Conservation (phyloP, 352 stramenopile species). For the Phytophthora citrophthora region DNA sequence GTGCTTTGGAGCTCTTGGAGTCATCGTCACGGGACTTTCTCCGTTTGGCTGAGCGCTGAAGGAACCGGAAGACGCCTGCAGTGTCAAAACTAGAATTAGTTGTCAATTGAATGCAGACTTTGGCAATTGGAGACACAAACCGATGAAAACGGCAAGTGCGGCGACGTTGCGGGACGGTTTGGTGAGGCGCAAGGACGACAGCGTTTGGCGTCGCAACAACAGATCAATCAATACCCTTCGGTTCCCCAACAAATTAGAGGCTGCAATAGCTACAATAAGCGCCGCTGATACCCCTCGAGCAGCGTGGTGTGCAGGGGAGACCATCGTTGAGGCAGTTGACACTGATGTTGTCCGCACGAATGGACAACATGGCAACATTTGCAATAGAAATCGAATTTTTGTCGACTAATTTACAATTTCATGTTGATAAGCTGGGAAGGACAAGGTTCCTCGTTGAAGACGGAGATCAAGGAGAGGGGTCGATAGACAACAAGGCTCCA, state of each 20-base stretch:
- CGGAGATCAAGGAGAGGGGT: too few species aligned
- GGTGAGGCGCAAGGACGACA: constrained; percentile 24
- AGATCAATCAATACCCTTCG: constrained; percentile 25
- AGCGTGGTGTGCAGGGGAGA: constrained; percentile 34
- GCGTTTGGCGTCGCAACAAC: constrained; percentile 11
- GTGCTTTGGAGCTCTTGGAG: neutral
- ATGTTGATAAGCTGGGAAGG: too few species aligned
- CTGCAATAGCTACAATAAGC: constrained; percentile 25
- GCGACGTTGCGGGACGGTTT: constrained; percentile 52
- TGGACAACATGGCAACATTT: neutral
- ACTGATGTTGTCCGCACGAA: neutral
- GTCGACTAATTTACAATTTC: too few species aligned
- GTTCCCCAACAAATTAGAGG: constrained; percentile 40
- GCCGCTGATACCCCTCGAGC: constrained; percentile 38
- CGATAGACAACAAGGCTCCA: too few species aligned
- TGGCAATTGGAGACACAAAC: constrained; percentile 29
- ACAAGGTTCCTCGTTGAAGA: too few species aligned
- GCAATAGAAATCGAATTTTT: neutral
- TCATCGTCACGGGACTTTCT: neutral
- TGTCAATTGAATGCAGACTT: neutral
- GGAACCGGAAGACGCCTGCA: constrained; percentile 53
- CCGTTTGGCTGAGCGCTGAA: constrained; percentile 34
- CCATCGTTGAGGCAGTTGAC: constrained; percentile 1
- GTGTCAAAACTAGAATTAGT: neutral
- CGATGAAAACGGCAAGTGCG: constrained; percentile 65